A percentile compares a stretch with the other conserved stretches of the same genome.
Evolutionary conservation across 2,329 filamentous ascomycete species (phyloP).

Genomic region (Exophiala sp.): DNA sequence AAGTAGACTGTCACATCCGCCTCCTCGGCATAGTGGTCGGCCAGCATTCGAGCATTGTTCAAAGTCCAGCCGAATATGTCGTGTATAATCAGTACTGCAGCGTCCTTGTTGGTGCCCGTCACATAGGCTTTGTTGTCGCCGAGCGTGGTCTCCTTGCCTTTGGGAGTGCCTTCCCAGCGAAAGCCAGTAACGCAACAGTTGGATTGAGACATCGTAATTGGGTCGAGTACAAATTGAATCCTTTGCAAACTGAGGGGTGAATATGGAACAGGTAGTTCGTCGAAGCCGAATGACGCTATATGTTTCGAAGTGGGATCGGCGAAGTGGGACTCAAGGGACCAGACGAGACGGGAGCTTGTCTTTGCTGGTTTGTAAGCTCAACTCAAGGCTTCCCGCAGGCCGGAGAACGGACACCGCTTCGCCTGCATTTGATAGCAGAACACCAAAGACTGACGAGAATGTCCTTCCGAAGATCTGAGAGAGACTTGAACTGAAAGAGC

Average conservation of each 20-base stretch:
- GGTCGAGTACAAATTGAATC: no score
- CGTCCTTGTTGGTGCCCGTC: conserved; percentile 33
- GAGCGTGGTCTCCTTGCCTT: conserved; percentile 34
- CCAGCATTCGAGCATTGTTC: conserved; percentile 42
- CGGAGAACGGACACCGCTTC: no score
- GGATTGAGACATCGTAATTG: background rate
- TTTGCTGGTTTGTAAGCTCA: no score
- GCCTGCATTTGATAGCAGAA: no score
- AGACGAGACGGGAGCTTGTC: no score
- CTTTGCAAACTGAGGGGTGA: no score
- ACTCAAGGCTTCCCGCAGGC: no score
- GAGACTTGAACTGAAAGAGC: no score
- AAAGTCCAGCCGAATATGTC: conserved; percentile 49
- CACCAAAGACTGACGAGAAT: no score
- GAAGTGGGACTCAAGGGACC: no score
- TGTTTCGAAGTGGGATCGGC: background rate
- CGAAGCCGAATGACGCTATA: background rate
- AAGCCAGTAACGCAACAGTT: conserved; percentile 32
- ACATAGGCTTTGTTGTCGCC: conserved; percentile 37
- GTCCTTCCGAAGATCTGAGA: no score
- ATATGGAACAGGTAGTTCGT: no score
- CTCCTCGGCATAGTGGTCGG: conserved; percentile 45
- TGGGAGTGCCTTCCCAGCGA: conserved; percentile 40
- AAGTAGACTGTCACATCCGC: conserved; percentile 44
- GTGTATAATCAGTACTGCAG: conserved; percentile 43